A percentile compares a stretch with the other conserved stretches of the same genome.
Conservation (phyloP, 176 grass and related monocot genomes). For the Carex littledalei region DNA sequence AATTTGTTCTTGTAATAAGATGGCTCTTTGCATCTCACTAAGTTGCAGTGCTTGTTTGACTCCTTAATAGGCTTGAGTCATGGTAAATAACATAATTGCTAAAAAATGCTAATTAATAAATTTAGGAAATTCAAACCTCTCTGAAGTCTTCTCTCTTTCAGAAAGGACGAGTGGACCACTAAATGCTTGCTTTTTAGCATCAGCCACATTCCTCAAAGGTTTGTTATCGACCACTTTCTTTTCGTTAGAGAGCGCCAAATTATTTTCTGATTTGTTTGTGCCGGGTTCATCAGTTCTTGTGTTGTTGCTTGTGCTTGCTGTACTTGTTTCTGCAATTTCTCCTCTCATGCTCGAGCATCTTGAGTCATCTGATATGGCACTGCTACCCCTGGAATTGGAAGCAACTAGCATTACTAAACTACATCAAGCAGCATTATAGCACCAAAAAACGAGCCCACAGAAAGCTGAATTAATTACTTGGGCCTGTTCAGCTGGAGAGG, state of each 20-base stretch:
- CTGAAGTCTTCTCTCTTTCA: conserved; percentile 48
- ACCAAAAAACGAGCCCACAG: not conserved
- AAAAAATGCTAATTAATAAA: not conserved
- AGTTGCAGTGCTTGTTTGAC: not conserved
- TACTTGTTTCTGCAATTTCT: conserved; percentile 46
- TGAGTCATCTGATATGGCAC: not conserved
- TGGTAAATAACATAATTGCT: not conserved
- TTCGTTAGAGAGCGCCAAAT: conserved; percentile 54
- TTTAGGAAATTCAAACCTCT: conserved; percentile 51
- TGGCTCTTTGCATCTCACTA: not conserved
- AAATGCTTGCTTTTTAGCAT: conserved; percentile 53
- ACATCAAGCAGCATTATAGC: not conserved
- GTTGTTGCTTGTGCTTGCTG: conserved; percentile 25
- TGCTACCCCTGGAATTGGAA: conserved; percentile 14
- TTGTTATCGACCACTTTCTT: conserved; percentile 49
- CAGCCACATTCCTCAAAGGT: conserved; percentile 40
- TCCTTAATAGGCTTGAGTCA: not conserved
- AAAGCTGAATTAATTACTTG: not conserved
- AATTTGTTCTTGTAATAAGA: not conserved
- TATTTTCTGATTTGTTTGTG: conserved; percentile 41
- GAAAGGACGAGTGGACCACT: conserved; percentile 50
- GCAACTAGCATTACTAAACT: not conserved
- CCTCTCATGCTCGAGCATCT: conserved; percentile 25
- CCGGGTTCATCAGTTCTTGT: conserved; percentile 34
- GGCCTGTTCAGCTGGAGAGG: too few species aligned